Base-by-base conservation (phyloP, 108 stramenopile species). In the Seminavis robusta region DNA sequence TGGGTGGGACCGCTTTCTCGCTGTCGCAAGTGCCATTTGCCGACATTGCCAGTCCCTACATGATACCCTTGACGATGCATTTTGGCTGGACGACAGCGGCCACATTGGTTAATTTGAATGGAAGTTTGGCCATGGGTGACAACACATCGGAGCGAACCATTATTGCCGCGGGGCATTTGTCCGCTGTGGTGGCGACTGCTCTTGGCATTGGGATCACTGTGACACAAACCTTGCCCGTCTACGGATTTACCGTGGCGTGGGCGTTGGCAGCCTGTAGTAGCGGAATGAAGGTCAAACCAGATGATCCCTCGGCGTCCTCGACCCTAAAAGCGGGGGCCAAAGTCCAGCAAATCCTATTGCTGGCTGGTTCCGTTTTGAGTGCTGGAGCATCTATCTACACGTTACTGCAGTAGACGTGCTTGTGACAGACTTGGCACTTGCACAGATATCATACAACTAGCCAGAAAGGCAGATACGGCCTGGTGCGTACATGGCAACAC, bases 41-140 rank as follows among this genome's bases (percentile, higher is more conserved):
- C n/a, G 24, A 27, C 7, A n/a, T 17, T 16, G 30, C 32, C 29
- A 53, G 48, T 26, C 32, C 56, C 10, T 80, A 63, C 28, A 66
- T 70, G 36, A 40, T 77, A 26, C 79, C 81, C 2, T 39, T 84
- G 39, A 52, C 76, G 13, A 38, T 82, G 20, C 88, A 89, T 49
- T 84, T 84, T 67, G 88, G 84, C 24, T 89, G 88, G 88, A 64
- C 71, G 0, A 71, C 75, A 20, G 87, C 83, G 0, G 83, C 87
- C 11, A 62, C 87, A 15, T 65, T 89, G 43, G 87, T 89, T 4
- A 83, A 89, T 41, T 41, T 85, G 33, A 85, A 85, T 53, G 81
- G 81, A 28, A 52, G 68, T 8, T 31, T 78, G 5, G 77, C 81
- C 1, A 71, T 77, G 43, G 54, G 59, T 16, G 50, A 56, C 27